Evolutionary conservation across 2,329 filamentous ascomycete species (phyloP), one percentile per base, ranked within the genome.

Genomic region (Aspergillus brunneoviolaceus): DNA sequence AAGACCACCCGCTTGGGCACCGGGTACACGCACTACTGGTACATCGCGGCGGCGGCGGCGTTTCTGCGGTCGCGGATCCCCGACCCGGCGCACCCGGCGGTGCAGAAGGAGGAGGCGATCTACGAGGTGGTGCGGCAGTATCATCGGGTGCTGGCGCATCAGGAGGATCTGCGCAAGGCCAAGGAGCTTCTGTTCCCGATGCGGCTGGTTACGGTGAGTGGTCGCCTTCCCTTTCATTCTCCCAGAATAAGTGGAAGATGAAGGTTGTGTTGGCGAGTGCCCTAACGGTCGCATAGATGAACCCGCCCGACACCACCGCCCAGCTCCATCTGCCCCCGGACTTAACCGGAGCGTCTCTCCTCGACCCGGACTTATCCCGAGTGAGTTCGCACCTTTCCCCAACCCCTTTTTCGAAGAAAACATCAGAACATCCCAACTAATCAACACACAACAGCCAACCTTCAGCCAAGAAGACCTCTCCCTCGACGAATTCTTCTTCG

Each of bases 11-110:
- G 65, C 3, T 69, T 72, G 10, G 75, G 75, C 23, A 72, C 72
- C 25, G 74, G 74, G 1, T 72, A 69, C 42, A 72, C 76, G 16
- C 65, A 70, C 25, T 72, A 72, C 57, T 77, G 73, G 73, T 71
- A 73, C 35, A 62, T 75, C 1, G 70, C 66, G 21, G 72, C 73
- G 14, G 74, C 73, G n/a, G 65, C 64, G 6, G 70, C 68, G 31
- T 62, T 77, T 11, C 65, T 75, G 11, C 60, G 60, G 48, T 69
- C 68, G 12, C 64, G 69, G 14, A 10, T 29, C 7, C 63, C 70
- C 14, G 23, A 33, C 31, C 33, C 51, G 4, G 35, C 53, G 19
- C 63, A 67, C 45, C 51, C 63, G 4, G 61, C 66, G 4, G 59
- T 59, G 27, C 63, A 65, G 58, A 72, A 67, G 54, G 63, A 61